These are phyloP conservation scores for Cucurbita pepo DNA, from an alignment of 306 rosid genomes.

Conservation along the genomic window DNA sequence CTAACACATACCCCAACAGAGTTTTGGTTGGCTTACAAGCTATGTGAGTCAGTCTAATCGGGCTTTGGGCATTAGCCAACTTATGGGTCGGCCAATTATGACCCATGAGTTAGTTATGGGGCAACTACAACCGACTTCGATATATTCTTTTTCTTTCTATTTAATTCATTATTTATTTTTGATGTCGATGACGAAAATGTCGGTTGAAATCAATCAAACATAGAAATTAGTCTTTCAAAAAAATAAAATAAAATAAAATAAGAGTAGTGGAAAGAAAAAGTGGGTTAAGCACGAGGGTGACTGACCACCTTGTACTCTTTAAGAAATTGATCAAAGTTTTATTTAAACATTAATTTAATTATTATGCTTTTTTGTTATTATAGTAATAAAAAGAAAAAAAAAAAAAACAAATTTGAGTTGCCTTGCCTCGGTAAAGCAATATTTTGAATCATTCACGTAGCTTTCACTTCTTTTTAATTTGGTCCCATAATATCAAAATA, in stretches of 20 bases:
- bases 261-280: background rate
- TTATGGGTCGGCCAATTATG: too few species aligned
- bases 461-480: background rate
- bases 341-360: too few species aligned
- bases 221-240: background rate
- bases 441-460: background rate
- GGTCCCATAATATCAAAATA: too few species aligned
- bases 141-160: too few species aligned
- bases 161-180: too few species aligned
- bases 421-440: background rate
- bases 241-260: background rate
- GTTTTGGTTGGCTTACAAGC: too few species aligned
- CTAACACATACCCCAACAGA: too few species aligned
- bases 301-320: background rate
- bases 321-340: too few species aligned
- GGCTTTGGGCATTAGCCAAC: too few species aligned
- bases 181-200: background rate
- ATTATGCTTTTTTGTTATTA: background rate
- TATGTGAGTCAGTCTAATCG: too few species aligned
- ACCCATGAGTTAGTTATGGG: too few species aligned
- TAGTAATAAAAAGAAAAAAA: background rate
- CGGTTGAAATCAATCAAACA: background rate
- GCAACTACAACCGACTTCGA: too few species aligned
- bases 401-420: background rate
- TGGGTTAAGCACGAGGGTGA: background rate